phyloP scores from a whole-genome alignment of 768 basidiomycete species.

The Suillus spraguei region DNA sequence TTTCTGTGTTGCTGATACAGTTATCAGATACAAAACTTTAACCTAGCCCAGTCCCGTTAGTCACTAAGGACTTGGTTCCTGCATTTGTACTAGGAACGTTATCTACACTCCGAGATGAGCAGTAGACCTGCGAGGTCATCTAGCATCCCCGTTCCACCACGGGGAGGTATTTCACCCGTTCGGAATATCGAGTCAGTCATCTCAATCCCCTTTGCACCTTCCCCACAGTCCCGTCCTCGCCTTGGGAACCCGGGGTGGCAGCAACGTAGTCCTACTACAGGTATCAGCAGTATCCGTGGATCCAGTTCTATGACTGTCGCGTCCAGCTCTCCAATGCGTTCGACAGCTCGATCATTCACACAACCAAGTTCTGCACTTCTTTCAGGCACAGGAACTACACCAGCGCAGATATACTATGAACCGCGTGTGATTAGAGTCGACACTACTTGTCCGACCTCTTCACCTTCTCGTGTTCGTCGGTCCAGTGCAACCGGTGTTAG shows the following conservation, averaged over 20 bases:
- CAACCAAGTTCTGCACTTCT: conserved; percentile 29
- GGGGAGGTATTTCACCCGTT: conserved; percentile 46
- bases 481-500: conserved; percentile 40
- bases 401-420: conserved; percentile 46
- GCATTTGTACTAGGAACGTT: neutral
- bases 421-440: conserved; percentile 72
- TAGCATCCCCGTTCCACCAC: conserved; percentile 65
- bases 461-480: conserved; percentile 51
- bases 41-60: neutral
- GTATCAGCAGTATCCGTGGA: conserved; percentile 41
- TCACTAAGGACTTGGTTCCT: neutral
- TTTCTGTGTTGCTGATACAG: neutral
- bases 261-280: conserved; percentile 30
- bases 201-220: conserved; percentile 54
- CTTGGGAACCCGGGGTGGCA: conserved; percentile 36
- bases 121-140: conserved; percentile 60
- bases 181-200: conserved; percentile 69
- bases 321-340: conserved; percentile 40
- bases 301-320: conserved; percentile 26
- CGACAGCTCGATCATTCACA: conserved; percentile 48
- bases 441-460: conserved; percentile 46
- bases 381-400: conserved; percentile 32
- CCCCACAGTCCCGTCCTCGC: conserved; percentile 42
- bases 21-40: neutral
- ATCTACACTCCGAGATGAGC: conserved; percentile 38